Percentiles rank a stretch among this genome's conserved stretches.
These are phyloP conservation scores for Leucosporidium creatinivorum DNA, from an alignment of 768 basidiomycete species.

Conservation along the genomic window DNA sequence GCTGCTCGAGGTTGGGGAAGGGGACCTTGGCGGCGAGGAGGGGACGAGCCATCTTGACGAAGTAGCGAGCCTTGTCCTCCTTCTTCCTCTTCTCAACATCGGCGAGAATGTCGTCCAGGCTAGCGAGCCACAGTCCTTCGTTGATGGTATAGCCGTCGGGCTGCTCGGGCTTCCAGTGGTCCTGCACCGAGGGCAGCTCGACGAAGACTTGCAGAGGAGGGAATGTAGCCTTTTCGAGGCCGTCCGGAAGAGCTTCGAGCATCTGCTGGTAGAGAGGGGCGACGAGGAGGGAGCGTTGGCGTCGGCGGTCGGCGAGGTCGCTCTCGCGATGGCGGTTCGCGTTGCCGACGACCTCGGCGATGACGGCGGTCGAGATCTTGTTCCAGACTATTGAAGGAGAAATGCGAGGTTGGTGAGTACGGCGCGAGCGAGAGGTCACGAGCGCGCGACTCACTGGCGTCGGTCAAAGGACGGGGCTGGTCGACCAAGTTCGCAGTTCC, in stretches of 20 bases:
- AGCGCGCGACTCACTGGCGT: neutral
- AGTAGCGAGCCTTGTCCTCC: neutral
- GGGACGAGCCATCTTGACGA: neutral
- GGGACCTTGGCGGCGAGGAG: neutral
- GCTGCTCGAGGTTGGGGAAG: neutral
- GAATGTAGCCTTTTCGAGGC: neutral
- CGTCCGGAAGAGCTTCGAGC: neutral
- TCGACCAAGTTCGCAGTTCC: neutral
- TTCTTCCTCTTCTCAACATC: neutral
- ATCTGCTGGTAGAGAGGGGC: neutral
- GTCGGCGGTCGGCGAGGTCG: neutral
- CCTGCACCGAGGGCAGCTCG: neutral
- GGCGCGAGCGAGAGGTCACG: neutral
- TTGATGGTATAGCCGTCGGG: neutral
- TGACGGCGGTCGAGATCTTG: neutral
- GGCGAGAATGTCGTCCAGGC: neutral
- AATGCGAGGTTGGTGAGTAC: neutral
- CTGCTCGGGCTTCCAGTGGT: neutral
- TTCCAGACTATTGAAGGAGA: neutral
- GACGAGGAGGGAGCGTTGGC: neutral
- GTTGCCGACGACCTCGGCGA: neutral
- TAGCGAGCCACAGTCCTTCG: neutral
- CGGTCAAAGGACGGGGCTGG: neutral
- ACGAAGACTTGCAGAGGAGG: neutral
- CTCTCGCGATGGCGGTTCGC: neutral